Evolutionary conservation across 2,329 filamentous ascomycete species (phyloP).

Genomic region (Botrytis byssoidea): DNA sequence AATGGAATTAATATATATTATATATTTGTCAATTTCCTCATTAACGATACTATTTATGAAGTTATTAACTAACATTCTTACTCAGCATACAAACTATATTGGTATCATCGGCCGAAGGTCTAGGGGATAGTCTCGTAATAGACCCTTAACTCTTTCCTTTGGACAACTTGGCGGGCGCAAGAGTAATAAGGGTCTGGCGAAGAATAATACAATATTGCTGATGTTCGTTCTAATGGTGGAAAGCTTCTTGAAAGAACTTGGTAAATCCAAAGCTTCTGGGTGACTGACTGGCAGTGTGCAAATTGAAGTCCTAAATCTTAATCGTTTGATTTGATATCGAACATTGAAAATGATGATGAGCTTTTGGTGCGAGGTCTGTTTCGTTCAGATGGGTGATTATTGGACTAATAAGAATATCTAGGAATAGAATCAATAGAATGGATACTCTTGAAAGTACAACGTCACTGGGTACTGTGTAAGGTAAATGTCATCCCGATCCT

Average conservation of each 20-base stretch:
- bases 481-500: too few species aligned
- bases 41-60: too few species aligned
- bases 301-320: background rate
- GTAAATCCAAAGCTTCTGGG: background rate
- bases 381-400: background rate
- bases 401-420: background rate
- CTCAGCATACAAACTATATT: too few species aligned
- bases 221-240: background rate
- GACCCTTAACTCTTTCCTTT: too few species aligned
- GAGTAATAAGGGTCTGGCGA: too few species aligned
- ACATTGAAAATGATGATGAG: background rate
- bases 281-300: background rate
- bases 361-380: background rate
- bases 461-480: too few species aligned
- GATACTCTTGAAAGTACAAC: background rate
- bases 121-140: too few species aligned
- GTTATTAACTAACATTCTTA: too few species aligned
- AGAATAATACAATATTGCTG: background rate
- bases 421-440: background rate
- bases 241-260: rapidly evolving
- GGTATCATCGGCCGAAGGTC: too few species aligned
- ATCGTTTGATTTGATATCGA: background rate
- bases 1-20: too few species aligned
- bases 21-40: too few species aligned
- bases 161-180: too few species aligned